Evolutionary conservation across 169 alveolate species (phyloP), one percentile per base, ranked within the genome.

Genomic region (Neospora caninum): DNA sequence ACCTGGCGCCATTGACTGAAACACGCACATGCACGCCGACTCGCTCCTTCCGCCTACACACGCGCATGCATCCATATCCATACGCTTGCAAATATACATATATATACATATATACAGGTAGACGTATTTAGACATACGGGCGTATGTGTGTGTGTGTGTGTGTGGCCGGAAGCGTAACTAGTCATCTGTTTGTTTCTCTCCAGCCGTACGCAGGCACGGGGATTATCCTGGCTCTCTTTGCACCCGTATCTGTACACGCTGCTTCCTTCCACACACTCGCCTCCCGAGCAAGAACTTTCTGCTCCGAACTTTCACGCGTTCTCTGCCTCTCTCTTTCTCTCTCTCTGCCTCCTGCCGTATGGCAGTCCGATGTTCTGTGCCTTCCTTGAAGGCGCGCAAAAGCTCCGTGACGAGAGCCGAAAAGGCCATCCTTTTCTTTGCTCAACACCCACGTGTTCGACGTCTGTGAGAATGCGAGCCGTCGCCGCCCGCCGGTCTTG

Each of bases 401-500:
- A 64, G 31, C 31, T 64, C 31, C 34, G 73, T 27, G n/a, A 22
- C 16, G 31, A 6, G 73, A 22, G 31, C 31, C 27, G 16, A 73
- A n/a, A 31, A 13, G 18, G 10, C 45, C 38, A 4, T 22, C 38
- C 13, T 73, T 31, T 36, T 16, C 42, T 20, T 43, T 64, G 4
- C 73, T 64, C 25, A 27, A 1, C 73, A n/a, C n/a, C 73, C 20
- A 64, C 73, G 20, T 93, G 95, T 89, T 97, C 98, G 54, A 97
- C 96, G 54, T 88, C 91, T 36, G 94, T 91, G 53, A 97, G 95
- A n/a, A 97, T 93, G 80, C 95, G 95, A 31, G 95, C 93, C n/a
- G 97, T 97, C 13, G 97, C 96, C 69, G 96, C 96, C 53, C 97
- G 94, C 39, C 97, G 95, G 92, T 96, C 96, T 41, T 87, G 95